These are phyloP conservation scores for Scheffersomyces insectosa DNA, from an alignment of 1,139 yeast genomes.

Conservation along the genomic window DNA sequence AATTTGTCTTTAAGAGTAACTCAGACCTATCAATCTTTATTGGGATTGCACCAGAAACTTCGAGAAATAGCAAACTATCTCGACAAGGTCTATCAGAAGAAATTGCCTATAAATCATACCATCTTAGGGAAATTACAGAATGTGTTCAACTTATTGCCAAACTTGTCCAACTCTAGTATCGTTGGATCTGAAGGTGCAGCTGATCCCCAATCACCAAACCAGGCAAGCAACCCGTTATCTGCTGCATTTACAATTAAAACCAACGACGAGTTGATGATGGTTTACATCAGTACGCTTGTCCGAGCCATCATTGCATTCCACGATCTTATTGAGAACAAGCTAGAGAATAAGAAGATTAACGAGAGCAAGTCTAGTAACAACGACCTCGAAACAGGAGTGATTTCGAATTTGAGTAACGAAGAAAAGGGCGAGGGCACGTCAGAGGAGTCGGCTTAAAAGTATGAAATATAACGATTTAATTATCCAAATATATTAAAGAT, in stretches of 20 bases:
- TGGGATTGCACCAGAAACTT: slow-evolving; percentile 81
- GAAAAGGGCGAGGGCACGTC: slow-evolving; percentile 10
- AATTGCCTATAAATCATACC: slow-evolving; percentile 84
- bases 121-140: slow-evolving; percentile 93
- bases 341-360: slow-evolving; percentile 66
- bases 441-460: slow-evolving; percentile 7
- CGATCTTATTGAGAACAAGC: slow-evolving; percentile 92
- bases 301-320: slow-evolving; percentile 96
- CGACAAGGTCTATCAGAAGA: slow-evolving; percentile 68
- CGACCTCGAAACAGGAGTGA: slow-evolving; percentile 2
- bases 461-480: background rate
- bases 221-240: slow-evolving; percentile 51
- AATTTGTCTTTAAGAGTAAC: slow-evolving; percentile 83
- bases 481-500: background rate
- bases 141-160: slow-evolving; percentile 90
- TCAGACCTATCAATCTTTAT: slow-evolving; percentile 82
- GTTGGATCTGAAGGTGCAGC: slow-evolving; percentile 9
- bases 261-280: slow-evolving; percentile 93
- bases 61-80: slow-evolving; percentile 78
- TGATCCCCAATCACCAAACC: slow-evolving; percentile 17
- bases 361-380: slow-evolving; percentile 30
- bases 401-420: slow-evolving; percentile 6
- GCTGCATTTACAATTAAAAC: slow-evolving; percentile 89
- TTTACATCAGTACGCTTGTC: slow-evolving; percentile 85
- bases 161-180: slow-evolving; percentile 48